These are phyloP conservation scores for Paspalum vaginatum DNA, from an alignment of 176 grass and related monocot species.

Conservation along the genomic window DNA sequence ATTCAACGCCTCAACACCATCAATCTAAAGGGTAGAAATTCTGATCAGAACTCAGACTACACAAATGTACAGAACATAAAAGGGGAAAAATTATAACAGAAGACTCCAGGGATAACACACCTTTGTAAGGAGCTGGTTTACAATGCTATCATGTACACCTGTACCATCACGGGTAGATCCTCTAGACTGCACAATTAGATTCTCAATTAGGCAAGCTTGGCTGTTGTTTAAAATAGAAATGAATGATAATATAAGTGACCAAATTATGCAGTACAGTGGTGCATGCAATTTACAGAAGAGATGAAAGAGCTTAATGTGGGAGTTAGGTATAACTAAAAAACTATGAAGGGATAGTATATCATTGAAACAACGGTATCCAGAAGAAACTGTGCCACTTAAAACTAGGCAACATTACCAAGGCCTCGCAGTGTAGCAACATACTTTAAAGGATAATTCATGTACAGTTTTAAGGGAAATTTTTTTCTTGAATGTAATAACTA, in stretches of 20 bases:
- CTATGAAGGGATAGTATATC: constrained; percentile 17
- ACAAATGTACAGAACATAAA: constrained; percentile 34
- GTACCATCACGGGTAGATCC: constrained; percentile 93
- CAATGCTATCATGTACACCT: constrained; percentile 96
- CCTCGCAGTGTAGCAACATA: background rate
- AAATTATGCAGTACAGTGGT: background rate
- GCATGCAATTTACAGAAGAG: background rate
- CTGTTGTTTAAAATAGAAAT: constrained; percentile 30
- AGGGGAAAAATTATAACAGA: constrained; percentile 5
- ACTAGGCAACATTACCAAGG: constrained; percentile 12
- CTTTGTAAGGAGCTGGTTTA: constrained; percentile 98
- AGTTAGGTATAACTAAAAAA: constrained; percentile 19
- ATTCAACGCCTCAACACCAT: constrained; percentile 93
- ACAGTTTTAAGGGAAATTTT: background rate
- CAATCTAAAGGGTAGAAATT: constrained; percentile 68
- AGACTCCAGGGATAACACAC: constrained; percentile 40
- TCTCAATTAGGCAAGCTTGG: constrained; percentile 5
- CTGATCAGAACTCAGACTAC: constrained; percentile 35
- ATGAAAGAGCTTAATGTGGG: constrained; percentile 4
- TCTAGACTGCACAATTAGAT: constrained; percentile 73
- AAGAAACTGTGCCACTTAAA: constrained; percentile 13
- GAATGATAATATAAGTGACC: background rate
- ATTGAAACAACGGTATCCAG: constrained; percentile 25
- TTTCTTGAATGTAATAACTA: background rate
- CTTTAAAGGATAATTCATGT: constrained; percentile 7